Evolutionary conservation across 2,329 filamentous ascomycete species (phyloP), one percentile per base, ranked within the genome.

Genomic region (Lachnellula willkommii): DNA sequence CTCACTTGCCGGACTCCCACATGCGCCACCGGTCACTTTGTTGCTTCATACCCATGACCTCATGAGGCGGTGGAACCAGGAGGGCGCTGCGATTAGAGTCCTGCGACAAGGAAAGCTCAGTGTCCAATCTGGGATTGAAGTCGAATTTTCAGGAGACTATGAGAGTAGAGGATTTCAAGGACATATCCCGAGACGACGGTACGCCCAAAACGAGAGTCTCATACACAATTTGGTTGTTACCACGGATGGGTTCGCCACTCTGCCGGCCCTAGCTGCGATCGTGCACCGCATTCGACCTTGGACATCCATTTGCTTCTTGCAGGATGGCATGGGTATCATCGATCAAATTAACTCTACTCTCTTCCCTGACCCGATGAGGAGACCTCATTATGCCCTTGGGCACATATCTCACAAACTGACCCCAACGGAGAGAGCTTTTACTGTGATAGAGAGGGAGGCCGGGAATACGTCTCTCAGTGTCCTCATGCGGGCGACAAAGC

Each of bases 271-370:
- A 24, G 66, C 75, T 3, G 72, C 77, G 0, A 75, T 94, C 53
- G 80, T 78, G 53, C 79, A 89, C 65, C 81, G 89, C 9, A 73
- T 95, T n/a, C 78, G 81, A 45, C 75, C 79, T 2, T 74, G 83
- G 28, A 90, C 87, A 1, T 88, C 89, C 0, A 79, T 96, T 7
- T 83, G 88, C 57, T 80, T 95, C 54, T 71, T 95, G 54, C 87
- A 90, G 55, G 89, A 93, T 60, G 90, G 92, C 1, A 82, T 97
- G 71, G 93, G 94, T 0, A 75, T 90, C 1, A 77, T 90, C n/a
- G 91, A 97, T 49, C 80, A 85, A 49, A 78, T 96, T 42, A 90
- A 90, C 64, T 72, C 79, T 36, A 71, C 79, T 11, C 70, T 95
- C 28, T 96, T 96, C 63, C 79, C 82, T 0, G 80, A 92, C 58